Evolutionary conservation across 768 basidiomycete genomes (phyloP), one percentile per base, ranked within the genome.

Genomic region (Rhizopogon sp.): DNA sequence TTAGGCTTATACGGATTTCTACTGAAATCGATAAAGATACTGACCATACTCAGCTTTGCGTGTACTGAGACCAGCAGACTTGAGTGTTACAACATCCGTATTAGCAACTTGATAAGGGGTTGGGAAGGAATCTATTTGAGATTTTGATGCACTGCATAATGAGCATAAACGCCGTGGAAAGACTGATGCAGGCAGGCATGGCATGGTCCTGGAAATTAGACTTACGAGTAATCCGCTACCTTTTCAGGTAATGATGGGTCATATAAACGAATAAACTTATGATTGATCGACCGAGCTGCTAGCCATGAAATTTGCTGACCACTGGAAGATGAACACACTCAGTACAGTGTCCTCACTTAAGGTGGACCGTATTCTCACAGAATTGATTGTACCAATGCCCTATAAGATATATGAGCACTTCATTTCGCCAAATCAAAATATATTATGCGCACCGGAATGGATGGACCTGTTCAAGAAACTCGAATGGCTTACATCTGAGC

Each of bases 1-100:
- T 49, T 37, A 49, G 33, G 17, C 10, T 39, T 22, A 39, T 39
- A 11, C 17, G 2, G 9, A 53, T 16, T 53, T 4, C 17, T 20
- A 37, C 8, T 9, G 14, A 49, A 20, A 37, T 39, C 6, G 16
- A 52, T 9, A 10, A 39, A 16, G 39, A 22, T 5, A 66, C 80
- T 62, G 53, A 90, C 91, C 80, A 69, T 97, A 97, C 73, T 95
- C 91, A 3, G 89, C 90, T 68, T 97, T 97, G n/a, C 93, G 76
- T 14, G 72, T 79, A 57, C 88, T 91, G 54, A 96, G 69, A 0
- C 94, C 94, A 7, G 88, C 93, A 6, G 80, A 77, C 50, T 83
- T 79, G 35, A 96, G 74, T 2, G 75, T 75, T 11, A 78, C 59
- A 29, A 87, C 66, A 56, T 86, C 83, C 20, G 80, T 82, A 33